These are phyloP conservation scores for Lentinula raphanica DNA, from an alignment of 768 basidiomycete species.

Conservation along the genomic window DNA sequence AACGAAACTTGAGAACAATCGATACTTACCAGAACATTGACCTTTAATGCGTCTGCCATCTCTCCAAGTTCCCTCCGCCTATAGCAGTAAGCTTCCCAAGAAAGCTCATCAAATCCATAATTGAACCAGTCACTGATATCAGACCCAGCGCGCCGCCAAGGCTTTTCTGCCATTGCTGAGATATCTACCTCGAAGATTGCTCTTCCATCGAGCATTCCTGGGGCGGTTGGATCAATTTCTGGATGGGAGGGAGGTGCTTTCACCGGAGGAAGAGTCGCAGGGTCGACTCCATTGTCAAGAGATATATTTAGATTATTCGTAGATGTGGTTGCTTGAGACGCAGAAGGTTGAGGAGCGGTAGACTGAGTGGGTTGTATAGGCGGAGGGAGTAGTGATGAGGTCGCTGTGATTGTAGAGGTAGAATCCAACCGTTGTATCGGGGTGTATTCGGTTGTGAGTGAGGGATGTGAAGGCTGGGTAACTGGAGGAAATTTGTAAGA, in stretches of 20 bases:
- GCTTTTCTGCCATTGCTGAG: slow-evolving; percentile 68
- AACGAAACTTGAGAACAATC: background rate
- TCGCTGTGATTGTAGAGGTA: slow-evolving; percentile 19
- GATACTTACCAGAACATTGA: slow-evolving; percentile 69
- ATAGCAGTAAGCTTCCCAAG: slow-evolving; percentile 91
- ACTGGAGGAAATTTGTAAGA: slow-evolving; percentile 21
- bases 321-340: background rate
- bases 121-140: slow-evolving; percentile 99
- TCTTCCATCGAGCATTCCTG: slow-evolving; percentile 67
- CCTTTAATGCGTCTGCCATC: slow-evolving; percentile 72
- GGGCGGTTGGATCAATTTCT: slow-evolving; percentile 58
- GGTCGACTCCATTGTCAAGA: slow-evolving; percentile 53
- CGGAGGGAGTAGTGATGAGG: slow-evolving; percentile 15
- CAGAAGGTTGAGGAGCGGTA: slow-evolving; percentile 14
- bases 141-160: slow-evolving; percentile 88
- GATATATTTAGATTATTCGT: background rate
- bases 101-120: slow-evolving; percentile 96
- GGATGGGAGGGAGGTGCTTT: slow-evolving; percentile 79
- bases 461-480: slow-evolving; percentile 50
- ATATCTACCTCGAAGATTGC: slow-evolving; percentile 85
- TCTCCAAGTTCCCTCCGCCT: slow-evolving; percentile 78
- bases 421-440: slow-evolving; percentile 60
- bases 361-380: slow-evolving; percentile 10
- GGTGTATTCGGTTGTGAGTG: slow-evolving; percentile 80
- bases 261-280: slow-evolving; percentile 58